Evolutionary conservation across 371 early-diverging fungal genomes (phyloP).

Genomic region (Polyrhizophydium stewartii): DNA sequence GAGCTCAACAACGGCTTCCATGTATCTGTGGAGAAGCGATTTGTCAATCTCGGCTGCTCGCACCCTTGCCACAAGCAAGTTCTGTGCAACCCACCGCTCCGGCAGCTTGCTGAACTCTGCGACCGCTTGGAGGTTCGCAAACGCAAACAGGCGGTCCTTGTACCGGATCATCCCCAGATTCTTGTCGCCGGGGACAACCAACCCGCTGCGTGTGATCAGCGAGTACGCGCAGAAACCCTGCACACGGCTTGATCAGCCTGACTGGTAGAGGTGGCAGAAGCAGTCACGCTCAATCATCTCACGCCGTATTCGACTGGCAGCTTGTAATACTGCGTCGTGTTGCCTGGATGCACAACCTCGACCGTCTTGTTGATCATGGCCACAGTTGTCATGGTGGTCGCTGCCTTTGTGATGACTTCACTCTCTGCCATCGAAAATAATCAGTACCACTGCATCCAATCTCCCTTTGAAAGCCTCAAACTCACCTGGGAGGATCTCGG

Average conservation of each 20-base stretch:
- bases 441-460: not conserved
- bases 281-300: slow-evolving; percentile 1
- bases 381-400: slow-evolving; percentile 24
- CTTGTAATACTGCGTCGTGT: slow-evolving; percentile 45
- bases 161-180: slow-evolving; percentile 44
- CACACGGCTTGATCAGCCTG: not conserved
- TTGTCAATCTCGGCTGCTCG: not conserved
- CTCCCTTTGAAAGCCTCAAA: slow-evolving; percentile 4
- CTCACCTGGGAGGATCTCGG: slow-evolving; percentile 38
- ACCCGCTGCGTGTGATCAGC: slow-evolving; percentile 32
- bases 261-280: not conserved
- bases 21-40: slow-evolving; percentile 22
- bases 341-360: slow-evolving; percentile 51
- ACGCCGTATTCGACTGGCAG: slow-evolving; percentile 52
- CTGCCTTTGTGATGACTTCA: not conserved
- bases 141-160: slow-evolving; percentile 41
- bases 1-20: slow-evolving; percentile 34
- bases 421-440: not conserved
- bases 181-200: slow-evolving; percentile 46
- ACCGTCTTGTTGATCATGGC: slow-evolving; percentile 31
- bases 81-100: slow-evolving; percentile 20
- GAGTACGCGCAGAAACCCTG: slow-evolving; percentile 48
- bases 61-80: not conserved
- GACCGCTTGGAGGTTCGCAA: slow-evolving; percentile 23
- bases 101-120: slow-evolving; percentile 39